These are phyloP conservation scores for Stephania japonica DNA, from an alignment of 164 flowering plant genomes.

Conservation along the genomic window DNA sequence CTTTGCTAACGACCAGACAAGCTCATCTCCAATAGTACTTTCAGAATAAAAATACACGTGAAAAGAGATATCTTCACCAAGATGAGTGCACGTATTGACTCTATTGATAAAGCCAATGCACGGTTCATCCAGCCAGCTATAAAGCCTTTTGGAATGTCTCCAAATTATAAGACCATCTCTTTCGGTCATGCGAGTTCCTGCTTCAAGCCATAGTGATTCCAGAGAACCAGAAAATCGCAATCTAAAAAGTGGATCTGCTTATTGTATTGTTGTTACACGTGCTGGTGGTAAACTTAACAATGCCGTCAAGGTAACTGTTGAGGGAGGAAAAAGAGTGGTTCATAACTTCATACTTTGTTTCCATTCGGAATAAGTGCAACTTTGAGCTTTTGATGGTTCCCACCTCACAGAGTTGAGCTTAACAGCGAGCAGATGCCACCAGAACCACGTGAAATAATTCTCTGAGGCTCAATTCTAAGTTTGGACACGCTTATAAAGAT, in stretches of 20 bases:
- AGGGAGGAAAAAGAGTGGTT: too few relatives aligned
- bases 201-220: background rate
- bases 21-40: constrained; percentile 4
- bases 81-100: constrained; percentile 12
- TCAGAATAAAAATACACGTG: background rate
- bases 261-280: too few relatives aligned
- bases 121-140: constrained; percentile 10
- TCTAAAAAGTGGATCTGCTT: background rate
- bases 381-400: too few relatives aligned
- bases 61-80: constrained; percentile 3
- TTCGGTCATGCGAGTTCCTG: background rate
- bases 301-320: too few relatives aligned
- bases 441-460: too few relatives aligned
- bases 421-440: too few relatives aligned
- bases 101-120: constrained; percentile 1
- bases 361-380: too few relatives aligned
- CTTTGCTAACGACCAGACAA: background rate
- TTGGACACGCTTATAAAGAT: too few relatives aligned
- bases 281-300: too few relatives aligned
- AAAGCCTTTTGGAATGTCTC: constrained; percentile 8
- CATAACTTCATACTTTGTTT: too few relatives aligned
- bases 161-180: background rate
- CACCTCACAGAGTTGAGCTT: too few relatives aligned
- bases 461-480: too few relatives aligned
- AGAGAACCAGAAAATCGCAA: background rate